Percentiles rank a stretch among this genome's conserved stretches.
Conservation (phyloP, 2,329 filamentous ascomycete species). For the Fusarium sp. region DNA sequence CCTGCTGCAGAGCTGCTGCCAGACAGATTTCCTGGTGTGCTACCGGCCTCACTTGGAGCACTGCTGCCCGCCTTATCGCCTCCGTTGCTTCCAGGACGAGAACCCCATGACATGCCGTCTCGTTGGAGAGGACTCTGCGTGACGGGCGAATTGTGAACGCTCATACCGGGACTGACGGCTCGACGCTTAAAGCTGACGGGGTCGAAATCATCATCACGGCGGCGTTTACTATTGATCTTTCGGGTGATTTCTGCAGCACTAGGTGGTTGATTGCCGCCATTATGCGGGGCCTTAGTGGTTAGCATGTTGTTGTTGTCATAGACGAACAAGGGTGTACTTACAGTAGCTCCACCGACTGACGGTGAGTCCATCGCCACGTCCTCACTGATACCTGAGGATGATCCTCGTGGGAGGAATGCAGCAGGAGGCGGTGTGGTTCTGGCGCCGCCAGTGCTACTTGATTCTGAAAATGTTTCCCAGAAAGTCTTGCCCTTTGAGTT, state of each 20-base stretch:
- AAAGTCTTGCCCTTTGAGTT: constrained; percentile 76
- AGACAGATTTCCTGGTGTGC: constrained; percentile 48
- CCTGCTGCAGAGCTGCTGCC: constrained; percentile 52
- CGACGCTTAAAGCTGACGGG: constrained; percentile 88
- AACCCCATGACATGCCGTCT: constrained; percentile 78
- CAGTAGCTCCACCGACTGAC: constrained; percentile 53
- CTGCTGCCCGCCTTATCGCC: constrained; percentile 64
- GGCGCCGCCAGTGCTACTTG: constrained; percentile 63
- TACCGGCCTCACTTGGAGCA: constrained; percentile 63
- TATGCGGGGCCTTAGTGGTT: constrained; percentile 43
- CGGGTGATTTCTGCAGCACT: constrained; percentile 80
- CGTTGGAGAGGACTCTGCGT: constrained; percentile 85
- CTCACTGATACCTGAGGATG: constrained; percentile 72
- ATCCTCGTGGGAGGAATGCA: constrained; percentile 68
- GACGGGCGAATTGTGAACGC: constrained; percentile 88
- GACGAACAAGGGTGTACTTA: constrained; percentile 34
- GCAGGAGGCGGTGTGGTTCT: constrained; percentile 74
- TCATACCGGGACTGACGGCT: constrained; percentile 91
- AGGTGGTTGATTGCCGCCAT: constrained; percentile 59
- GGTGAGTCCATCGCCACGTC: constrained; percentile 81
- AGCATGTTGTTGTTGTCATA: constrained; percentile 18
- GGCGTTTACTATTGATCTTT: constrained; percentile 83
- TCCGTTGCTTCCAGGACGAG: constrained; percentile 71
- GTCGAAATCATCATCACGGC: constrained; percentile 91
- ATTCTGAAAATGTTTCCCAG: constrained; percentile 83